Conservation (phyloP, 192 early-diverging fungal species). For the Backusella psychrophila region DNA sequence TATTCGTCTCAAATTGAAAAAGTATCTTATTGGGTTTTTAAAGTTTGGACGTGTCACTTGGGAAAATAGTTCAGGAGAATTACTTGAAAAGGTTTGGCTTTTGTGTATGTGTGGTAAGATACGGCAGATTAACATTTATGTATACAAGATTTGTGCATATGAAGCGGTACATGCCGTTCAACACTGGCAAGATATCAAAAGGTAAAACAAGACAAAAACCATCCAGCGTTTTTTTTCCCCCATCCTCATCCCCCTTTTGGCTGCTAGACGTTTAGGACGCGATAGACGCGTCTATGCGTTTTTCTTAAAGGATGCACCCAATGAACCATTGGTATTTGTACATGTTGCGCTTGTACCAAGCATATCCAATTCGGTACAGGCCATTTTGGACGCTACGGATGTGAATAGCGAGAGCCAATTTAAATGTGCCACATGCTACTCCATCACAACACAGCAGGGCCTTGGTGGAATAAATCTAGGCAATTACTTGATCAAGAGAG, state of each 20-base stretch:
- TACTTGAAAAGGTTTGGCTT: slow-evolving; percentile 74
- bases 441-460: slow-evolving; percentile 85
- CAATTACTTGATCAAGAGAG: slow-evolving; percentile 87
- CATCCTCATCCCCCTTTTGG: no score
- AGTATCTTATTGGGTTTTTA: slow-evolving; percentile 75
- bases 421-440: slow-evolving; percentile 87
- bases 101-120: background rate
- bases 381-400: slow-evolving; percentile 32
- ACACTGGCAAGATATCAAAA: slow-evolving; percentile 80
- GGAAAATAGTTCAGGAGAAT: slow-evolving; percentile 65
- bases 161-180: slow-evolving; percentile 89
- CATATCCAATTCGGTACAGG: slow-evolving; percentile 68
- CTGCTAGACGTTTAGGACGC: slow-evolving; percentile 41
- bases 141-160: slow-evolving; percentile 66
- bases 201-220: slow-evolving; percentile 33
- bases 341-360: slow-evolving; percentile 74
- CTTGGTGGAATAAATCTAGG: slow-evolving; percentile 89
- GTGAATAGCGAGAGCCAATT: slow-evolving; percentile 34
- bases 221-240: no score
- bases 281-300: slow-evolving; percentile 84
- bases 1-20: slow-evolving; percentile 66
- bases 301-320: slow-evolving; percentile 72
- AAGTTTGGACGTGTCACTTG: slow-evolving; percentile 83
- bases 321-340: slow-evolving; percentile 89
- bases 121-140: background rate